Evolutionary conservation across 106 monocot genomes (phyloP).

Genomic region (Cymbidium sinense): DNA sequence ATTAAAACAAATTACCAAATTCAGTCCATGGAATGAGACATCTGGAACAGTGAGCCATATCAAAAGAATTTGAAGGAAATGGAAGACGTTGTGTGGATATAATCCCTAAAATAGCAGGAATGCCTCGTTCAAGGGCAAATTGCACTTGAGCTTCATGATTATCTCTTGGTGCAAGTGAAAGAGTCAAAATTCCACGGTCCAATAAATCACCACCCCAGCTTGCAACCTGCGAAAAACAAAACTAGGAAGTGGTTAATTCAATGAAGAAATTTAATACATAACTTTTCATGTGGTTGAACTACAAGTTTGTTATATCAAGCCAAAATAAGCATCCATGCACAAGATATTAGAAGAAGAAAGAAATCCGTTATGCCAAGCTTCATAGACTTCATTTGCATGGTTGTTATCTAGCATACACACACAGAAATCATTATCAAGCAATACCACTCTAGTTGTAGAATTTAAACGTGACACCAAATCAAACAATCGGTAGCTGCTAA

Average conservation of each 20-base stretch:
- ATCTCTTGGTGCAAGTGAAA: conserved; percentile 85
- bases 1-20: conserved; percentile 39
- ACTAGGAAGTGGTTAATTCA: background rate
- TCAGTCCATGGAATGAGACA: conserved; percentile 88
- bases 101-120: conserved; percentile 81
- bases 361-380: background rate
- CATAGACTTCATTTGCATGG: background rate
- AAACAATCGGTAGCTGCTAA: too few species aligned
- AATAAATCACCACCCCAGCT: conserved; percentile 87
- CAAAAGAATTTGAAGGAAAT: conserved; percentile 73
- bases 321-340: background rate
- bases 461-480: too few species aligned
- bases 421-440: background rate
- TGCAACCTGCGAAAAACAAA: conserved; percentile 43
- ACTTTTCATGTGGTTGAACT: background rate
- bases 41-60: conserved; percentile 85
- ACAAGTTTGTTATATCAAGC: background rate
- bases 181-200: conserved; percentile 56
- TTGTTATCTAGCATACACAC: background rate
- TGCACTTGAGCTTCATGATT: conserved; percentile 94
- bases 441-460: background rate
- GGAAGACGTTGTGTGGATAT: conserved; percentile 82
- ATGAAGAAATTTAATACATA: too few species aligned
- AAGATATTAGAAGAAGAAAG: background rate
- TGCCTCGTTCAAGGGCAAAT: conserved; percentile 82